Percentiles rank a stretch among this genome's conserved stretches.
Conservation (phyloP, 441 rosid species). For the Kokia cookei region DNA sequence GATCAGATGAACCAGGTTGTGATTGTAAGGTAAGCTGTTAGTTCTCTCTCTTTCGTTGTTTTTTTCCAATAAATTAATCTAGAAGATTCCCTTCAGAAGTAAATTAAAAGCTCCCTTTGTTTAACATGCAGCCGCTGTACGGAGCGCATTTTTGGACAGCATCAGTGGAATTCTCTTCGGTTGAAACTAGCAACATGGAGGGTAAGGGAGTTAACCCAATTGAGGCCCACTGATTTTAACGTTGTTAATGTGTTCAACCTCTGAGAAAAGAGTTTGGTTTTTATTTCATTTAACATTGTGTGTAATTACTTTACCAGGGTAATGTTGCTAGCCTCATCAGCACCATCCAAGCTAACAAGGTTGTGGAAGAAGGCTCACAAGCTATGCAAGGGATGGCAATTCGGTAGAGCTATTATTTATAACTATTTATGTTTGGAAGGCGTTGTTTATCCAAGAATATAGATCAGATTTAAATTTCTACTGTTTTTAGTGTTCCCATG, state of each 20-base stretch:
- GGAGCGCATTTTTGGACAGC: conserved; percentile 73
- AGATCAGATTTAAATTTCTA: background rate
- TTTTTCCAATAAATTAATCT: background rate
- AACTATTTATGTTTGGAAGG: background rate
- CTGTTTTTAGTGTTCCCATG: background rate
- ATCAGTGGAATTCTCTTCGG: conserved; percentile 75
- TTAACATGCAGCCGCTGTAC: conserved; percentile 55
- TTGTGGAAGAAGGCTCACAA: conserved; percentile 73
- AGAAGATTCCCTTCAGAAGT: background rate
- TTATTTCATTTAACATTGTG: background rate
- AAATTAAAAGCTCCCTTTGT: background rate
- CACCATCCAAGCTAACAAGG: conserved; percentile 87
- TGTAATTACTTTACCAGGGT: conserved; percentile 36
- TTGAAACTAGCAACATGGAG: conserved; percentile 77
- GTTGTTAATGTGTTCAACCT: background rate
- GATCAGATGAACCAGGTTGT: conserved; percentile 93
- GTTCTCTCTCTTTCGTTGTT: background rate
- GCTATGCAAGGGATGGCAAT: conserved; percentile 58
- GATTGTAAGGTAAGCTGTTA: conserved; percentile 53
- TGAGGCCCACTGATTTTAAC: background rate
- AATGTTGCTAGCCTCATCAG: conserved; percentile 65
- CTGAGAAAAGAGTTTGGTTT: background rate
- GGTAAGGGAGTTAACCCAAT: conserved; percentile 43
- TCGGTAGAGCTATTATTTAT: conserved; percentile 31
- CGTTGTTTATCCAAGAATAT: background rate